Conservation (phyloP, 257 asterid genomes). For the Solanum phureja region DNA sequence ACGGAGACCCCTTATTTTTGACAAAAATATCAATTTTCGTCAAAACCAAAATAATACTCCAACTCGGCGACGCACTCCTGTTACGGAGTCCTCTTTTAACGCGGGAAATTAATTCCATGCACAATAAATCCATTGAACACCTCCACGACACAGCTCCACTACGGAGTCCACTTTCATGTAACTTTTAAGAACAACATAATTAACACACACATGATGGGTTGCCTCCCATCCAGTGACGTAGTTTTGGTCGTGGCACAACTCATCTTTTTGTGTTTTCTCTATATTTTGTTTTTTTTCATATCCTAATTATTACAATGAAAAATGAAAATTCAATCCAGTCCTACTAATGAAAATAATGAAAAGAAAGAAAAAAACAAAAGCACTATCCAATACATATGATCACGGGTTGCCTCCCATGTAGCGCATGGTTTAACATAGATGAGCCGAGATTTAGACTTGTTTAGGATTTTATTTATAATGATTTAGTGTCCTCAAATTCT, state of each 20-base stretch:
- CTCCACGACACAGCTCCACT: not conserved
- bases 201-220: too few species aligned
- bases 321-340: not conserved
- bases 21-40: too few species aligned
- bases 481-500: too few species aligned
- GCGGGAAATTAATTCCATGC: not conserved
- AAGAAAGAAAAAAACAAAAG: not conserved
- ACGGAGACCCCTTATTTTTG: not conserved
- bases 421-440: too few species aligned
- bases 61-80: fast-evolving
- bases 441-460: too few species aligned
- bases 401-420: not conserved
- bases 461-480: too few species aligned
- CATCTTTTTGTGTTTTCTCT: too few species aligned
- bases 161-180: too few species aligned
- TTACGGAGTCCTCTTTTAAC: not conserved
- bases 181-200: not conserved
- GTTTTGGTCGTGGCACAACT: not conserved
- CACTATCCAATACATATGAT: not conserved
- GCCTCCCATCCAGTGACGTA: not conserved
- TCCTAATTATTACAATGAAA: not conserved
- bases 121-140: not conserved
- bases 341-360: too few species aligned
- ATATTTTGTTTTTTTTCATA: too few species aligned
- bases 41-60: not conserved